Conservation (phyloP, 2,329 filamentous ascomycete genomes). For the Ambrosiella cleistominuta region DNA sequence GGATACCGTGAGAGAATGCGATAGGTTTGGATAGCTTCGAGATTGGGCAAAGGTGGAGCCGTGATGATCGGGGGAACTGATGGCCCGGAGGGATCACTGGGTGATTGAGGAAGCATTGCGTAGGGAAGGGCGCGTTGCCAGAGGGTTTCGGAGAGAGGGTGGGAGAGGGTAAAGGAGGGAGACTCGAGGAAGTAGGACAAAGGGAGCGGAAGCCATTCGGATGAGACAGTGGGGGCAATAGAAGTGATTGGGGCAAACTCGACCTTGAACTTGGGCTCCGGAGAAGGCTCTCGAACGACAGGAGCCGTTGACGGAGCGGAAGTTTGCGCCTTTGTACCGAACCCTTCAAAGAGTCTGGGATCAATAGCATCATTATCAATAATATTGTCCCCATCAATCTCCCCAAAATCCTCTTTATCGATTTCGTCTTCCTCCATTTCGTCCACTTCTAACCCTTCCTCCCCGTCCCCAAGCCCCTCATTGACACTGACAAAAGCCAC, state of each 20-base stretch:
- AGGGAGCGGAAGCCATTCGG: conserved; percentile 1
- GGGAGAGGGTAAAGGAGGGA: conserved; percentile 4
- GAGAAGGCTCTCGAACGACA: background rate
- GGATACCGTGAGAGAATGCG: conserved; percentile 8
- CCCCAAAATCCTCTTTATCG: background rate
- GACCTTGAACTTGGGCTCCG: background rate
- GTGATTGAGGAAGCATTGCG: background rate
- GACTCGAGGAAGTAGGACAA: background rate
- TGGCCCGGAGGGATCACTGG: background rate
- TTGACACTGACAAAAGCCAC: conserved; percentile 12
- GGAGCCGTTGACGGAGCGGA: background rate
- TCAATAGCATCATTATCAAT: conserved; percentile 3
- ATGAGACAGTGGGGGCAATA: background rate
- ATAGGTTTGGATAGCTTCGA: conserved; percentile 12
- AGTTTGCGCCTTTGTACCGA: background rate
- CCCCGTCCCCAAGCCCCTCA: conserved; percentile 6
- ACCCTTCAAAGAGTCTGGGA: conserved; percentile 6
- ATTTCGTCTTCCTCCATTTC: background rate
- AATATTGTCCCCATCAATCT: background rate
- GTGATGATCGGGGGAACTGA: background rate
- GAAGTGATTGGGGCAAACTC: conserved; percentile 3
- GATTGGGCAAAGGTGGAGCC: conserved; percentile 8
- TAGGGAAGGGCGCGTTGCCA: conserved; percentile 11
- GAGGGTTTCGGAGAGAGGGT: conserved; percentile 8
- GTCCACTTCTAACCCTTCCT: background rate